These are phyloP conservation scores for Neonectria coccinea DNA, from an alignment of 2,329 filamentous ascomycete species.

Conservation along the genomic window DNA sequence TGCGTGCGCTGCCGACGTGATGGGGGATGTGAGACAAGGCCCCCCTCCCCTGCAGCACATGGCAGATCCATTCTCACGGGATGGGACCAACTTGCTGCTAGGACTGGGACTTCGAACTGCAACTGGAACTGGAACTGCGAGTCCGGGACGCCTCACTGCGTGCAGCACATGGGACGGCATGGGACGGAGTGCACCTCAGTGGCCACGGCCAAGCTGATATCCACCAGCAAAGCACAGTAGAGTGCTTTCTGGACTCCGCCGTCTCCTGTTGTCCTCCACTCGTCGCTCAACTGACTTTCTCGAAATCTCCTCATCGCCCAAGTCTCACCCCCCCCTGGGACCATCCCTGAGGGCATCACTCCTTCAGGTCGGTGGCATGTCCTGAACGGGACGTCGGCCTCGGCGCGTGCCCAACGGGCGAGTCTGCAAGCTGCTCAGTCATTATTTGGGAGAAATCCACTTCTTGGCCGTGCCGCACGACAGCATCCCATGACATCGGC, in stretches of 20 bases:
- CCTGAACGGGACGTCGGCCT: constrained; percentile 21
- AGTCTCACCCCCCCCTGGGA: constrained; percentile 9
- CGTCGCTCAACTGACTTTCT: constrained; percentile 3
- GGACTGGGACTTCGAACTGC: not conserved
- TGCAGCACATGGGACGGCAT: constrained; percentile 17
- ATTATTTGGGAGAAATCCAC: constrained; percentile 12
- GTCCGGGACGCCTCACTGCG: not conserved
- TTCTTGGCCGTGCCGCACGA: constrained; percentile 11
- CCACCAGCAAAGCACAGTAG: constrained; percentile 2
- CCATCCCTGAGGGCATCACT: constrained; percentile 24
- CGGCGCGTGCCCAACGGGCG: constrained; percentile 19
- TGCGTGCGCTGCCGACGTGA: constrained; percentile 28
- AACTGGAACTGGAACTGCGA: not conserved
- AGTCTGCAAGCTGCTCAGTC: not conserved
- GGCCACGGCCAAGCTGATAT: constrained; percentile 18
- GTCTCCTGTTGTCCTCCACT: constrained; percentile 24
- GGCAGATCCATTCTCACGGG: constrained; percentile 44
- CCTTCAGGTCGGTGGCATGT: constrained; percentile 27
- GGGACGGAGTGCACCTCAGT: constrained; percentile 21
- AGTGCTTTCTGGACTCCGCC: constrained; percentile 11
- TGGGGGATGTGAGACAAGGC: constrained; percentile 44
- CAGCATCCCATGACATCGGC: not conserved
- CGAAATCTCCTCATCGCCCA: constrained; percentile 1
- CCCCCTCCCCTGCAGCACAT: constrained; percentile 41
- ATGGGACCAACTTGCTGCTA: not conserved